Base-by-base conservation (phyloP, 495 filamentous ascomycete genomes). In the Hypoxylon intermedium region DNA sequence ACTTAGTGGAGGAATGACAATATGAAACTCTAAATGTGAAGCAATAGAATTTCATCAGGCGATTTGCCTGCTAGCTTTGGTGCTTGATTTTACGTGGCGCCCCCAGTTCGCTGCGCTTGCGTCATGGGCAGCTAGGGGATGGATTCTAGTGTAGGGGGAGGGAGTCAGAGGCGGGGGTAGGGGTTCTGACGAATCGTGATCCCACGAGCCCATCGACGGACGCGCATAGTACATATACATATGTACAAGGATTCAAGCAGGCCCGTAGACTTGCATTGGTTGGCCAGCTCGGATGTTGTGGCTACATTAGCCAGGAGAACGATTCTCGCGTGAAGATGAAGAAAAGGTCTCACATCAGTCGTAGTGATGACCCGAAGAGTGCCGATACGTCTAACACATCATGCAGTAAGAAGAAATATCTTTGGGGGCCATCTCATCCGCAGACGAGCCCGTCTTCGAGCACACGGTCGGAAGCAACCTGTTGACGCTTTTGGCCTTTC, bases 1-100 rank as follows among this genome's bases (percentile, higher is more conserved):
- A 19, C 46, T 9, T 30, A 37, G 41, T 37, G 34, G 42, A 58
- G 42, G 43, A 26, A 33, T 43, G 37, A 58, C 41, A 51, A 24
- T 24, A 50, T 52, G 44, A 59, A 65, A 60, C 51, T 47, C 34
- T 53, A 57, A 60, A 52, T 11, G 28, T 41, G 45, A 53, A 54
- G 48, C 36, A 50, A 48, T 43, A 19, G 33, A 53, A 53, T 33
- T 7, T 26, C 16, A 26, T 26, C 23, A 28, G 28, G 41, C 7
- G 46, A 15, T 43, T 42, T 21, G 19, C 30, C 26, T 34, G 21
- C 12, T 13, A 37, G 41, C 26, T 46, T 16, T 2, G 5, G 7
- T 47, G 34, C 45, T 53, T 30, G 34, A 43, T 36, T 47, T 43
- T 24, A 19, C 15, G 42, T n/a, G 9, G 33, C 43, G 15, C 15